Conservation (phyloP, 495 filamentous ascomycete genomes). For the Penicillium mononematosum region DNA sequence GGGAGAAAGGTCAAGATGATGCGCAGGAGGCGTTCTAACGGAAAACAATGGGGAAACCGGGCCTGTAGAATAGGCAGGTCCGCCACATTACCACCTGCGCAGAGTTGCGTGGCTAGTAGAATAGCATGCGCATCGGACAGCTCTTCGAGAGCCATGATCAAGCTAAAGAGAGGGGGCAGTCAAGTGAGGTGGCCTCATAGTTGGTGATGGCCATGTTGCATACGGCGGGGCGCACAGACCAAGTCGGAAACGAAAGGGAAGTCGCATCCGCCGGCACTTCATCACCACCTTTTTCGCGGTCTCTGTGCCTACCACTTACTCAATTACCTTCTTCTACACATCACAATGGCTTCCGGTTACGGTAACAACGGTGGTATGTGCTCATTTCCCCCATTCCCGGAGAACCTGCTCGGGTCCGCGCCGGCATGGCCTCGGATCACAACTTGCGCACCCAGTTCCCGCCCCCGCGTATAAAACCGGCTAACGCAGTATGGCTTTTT, state of each 20-base stretch:
- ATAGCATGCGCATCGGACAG: slow-evolving; percentile 50
- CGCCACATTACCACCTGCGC: slow-evolving; percentile 56
- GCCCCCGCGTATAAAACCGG: slow-evolving; percentile 21
- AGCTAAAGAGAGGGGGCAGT: slow-evolving; percentile 9
- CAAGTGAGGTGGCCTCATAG: slow-evolving; percentile 25
- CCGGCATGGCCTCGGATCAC: slow-evolving; percentile 14
- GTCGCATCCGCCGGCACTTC: slow-evolving; percentile 37
- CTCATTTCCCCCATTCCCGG: slow-evolving; percentile 7
- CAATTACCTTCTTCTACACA: slow-evolving; percentile 22
- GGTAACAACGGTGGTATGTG: slow-evolving; percentile 75
- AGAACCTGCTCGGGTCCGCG: slow-evolving; percentile 13
- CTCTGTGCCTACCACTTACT: slow-evolving; percentile 26
- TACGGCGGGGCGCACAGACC: slow-evolving; percentile 41
- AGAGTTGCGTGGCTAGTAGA: slow-evolving; percentile 47
- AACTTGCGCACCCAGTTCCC: slow-evolving; percentile 22
- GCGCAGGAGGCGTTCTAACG: slow-evolving; percentile 67
- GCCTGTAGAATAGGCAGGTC: slow-evolving; percentile 61
- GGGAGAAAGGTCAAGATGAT: slow-evolving; percentile 85
- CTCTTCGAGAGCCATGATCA: slow-evolving; percentile 42
- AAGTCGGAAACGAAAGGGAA: slow-evolving; percentile 40
- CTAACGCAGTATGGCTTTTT: slow-evolving; percentile 29
- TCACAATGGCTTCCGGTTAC: slow-evolving; percentile 77
- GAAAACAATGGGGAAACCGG: slow-evolving; percentile 56
- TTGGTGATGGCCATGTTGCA: slow-evolving; percentile 28
- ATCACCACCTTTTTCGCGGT: slow-evolving; percentile 25